Percentiles rank a stretch among this genome's conserved stretches.
These are phyloP conservation scores for Opeltia flavorubescens DNA, from an alignment of 495 filamentous ascomycete species.

Conservation along the genomic window DNA sequence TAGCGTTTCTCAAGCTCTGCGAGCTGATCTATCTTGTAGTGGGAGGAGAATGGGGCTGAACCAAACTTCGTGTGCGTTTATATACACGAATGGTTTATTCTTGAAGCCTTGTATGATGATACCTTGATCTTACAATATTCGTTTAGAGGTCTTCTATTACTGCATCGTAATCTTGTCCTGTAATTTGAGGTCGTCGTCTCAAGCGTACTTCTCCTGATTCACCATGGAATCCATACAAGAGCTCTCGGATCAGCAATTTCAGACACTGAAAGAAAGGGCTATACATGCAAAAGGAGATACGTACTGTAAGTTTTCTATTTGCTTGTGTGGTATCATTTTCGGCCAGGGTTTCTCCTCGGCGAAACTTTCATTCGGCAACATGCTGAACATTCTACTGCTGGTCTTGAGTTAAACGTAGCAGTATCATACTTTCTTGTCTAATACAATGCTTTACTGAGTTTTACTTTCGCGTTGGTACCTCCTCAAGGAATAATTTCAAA, in stretches of 20 bases:
- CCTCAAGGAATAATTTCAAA: too few relatives aligned
- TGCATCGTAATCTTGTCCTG: too few relatives aligned
- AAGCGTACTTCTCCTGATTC: background rate
- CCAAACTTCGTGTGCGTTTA: background rate
- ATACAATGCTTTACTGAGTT: background rate
- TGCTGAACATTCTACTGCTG: background rate
- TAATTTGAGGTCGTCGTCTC: background rate
- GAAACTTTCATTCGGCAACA: background rate
- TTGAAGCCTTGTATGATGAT: too few relatives aligned
- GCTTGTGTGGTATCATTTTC: background rate
- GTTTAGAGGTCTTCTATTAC: background rate
- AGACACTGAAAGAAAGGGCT: background rate
- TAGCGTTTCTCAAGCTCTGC: too few relatives aligned
- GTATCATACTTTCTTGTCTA: background rate
- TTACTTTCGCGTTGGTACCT: too few relatives aligned
- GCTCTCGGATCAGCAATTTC: background rate
- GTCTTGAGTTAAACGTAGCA: background rate
- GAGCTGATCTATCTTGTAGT: too few relatives aligned
- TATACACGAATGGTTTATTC: too few relatives aligned
- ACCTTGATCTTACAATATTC: too few relatives aligned
- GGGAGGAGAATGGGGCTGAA: background rate
- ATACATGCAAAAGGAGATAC: background rate
- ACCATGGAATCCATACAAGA: background rate
- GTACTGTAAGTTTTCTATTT: constrained; percentile 3
- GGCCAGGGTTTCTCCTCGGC: too few relatives aligned